phyloP scores from a whole-genome alignment of 345 rosid genomes.

The Capsella bursapastoris region DNA sequence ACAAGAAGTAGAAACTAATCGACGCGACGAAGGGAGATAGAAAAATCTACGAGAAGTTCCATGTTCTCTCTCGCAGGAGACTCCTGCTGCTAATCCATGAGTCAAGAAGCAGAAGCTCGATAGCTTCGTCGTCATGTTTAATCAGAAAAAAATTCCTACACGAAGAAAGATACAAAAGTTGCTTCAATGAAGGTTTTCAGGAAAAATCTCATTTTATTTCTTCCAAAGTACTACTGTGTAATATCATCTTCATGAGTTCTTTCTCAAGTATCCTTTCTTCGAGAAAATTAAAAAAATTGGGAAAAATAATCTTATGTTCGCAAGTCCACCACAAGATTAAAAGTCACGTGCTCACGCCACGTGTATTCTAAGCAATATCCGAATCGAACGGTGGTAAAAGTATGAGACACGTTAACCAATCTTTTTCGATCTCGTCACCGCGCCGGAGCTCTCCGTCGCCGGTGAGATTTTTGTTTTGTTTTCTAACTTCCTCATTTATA shows the following conservation, averaged over 20 bases:
- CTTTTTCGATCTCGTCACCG: constrained; percentile 20
- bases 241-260: constrained; percentile 33
- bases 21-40: constrained; percentile 49
- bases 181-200: constrained; percentile 41
- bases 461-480: constrained; percentile 23
- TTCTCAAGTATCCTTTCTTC: constrained; percentile 5
- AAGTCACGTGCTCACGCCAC: constrained; percentile 28
- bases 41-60: constrained; percentile 44
- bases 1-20: constrained; percentile 67
- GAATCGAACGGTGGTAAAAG: constrained; percentile 39
- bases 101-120: constrained; percentile 54
- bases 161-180: constrained; percentile 23
- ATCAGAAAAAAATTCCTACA: neutral
- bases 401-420: constrained; percentile 11
- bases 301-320: neutral
- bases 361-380: constrained; percentile 41
- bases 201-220: neutral
- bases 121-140: constrained; percentile 61
- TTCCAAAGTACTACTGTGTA: neutral
- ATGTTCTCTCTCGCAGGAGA: constrained; percentile 40
- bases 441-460: constrained; percentile 20
- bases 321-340: constrained; percentile 34
- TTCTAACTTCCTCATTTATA: neutral
- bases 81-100: constrained; percentile 46
- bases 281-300: neutral